Evolutionary conservation across 1,284 basidiomycete species (phyloP), one percentile per base, ranked within the genome.

Genomic region (Austroboletus sp.): DNA sequence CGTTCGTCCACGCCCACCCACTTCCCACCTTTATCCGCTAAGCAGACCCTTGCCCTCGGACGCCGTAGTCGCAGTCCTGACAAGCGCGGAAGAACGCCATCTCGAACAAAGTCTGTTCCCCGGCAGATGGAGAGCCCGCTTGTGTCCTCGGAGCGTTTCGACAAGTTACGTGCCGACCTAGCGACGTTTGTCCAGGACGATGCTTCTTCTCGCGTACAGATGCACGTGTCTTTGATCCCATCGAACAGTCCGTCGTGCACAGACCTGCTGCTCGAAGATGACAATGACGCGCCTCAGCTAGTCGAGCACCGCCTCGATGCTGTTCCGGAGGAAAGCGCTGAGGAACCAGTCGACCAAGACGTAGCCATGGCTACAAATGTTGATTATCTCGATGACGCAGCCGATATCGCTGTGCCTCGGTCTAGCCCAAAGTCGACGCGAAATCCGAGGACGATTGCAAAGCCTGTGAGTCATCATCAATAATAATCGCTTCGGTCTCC

Each of bases 91-190:
- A 44, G 37, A 15, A 49, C 50, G 0, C 50, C 48, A 11, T 36
- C 40, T 10, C 52, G 33, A 4, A 1, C 23, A 27, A 42, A 32
- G 11, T 48, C 42, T 32, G 37, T 40, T 16, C 31, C 17, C 11
- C 41, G 42, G 36, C 36, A 23, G 4, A 11, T 31, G 26, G 45
- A 50, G 12, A 40, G 25, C 17, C 51, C 60, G 12, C 21, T 49
- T 16, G 44, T 62, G n/a, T 62, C 63, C 61, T 55, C 58, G 51
- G 62, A 66, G 45, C 61, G 57, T 23, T 34, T 60, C 17, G 19
- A 52, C 17, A 52, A 44, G 6, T 35, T 66, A 8, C 57, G 50
- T 6, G 42, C 37, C 3, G 45, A 58, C 31, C 44, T 62, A 4
- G 44, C 46, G 17, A 51, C 49, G 4, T 55, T 62, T 40, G 42